phyloP scores from a whole-genome alignment of 306 rosid genomes.

The Cicer arietinum region DNA sequence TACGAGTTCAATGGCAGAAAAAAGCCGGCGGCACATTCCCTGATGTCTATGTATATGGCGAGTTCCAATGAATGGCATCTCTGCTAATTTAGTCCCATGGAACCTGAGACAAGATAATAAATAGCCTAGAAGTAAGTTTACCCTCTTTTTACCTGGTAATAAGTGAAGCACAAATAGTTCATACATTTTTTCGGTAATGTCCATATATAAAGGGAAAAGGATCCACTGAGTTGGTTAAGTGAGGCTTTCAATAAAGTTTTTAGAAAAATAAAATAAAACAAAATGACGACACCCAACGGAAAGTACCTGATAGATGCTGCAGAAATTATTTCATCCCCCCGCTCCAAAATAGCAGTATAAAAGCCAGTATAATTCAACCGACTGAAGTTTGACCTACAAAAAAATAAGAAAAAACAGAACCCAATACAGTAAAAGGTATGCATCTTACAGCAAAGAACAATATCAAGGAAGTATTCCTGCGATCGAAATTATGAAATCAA shows the following conservation, averaged over 20 bases:
- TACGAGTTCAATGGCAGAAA: slow-evolving; percentile 87
- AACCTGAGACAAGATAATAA: slow-evolving; percentile 59
- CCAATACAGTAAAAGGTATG: slow-evolving; percentile 32
- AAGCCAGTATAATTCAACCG: slow-evolving; percentile 87
- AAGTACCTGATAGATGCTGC: slow-evolving; percentile 87
- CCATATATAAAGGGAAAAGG: slow-evolving; percentile 10
- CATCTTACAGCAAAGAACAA: slow-evolving; percentile 31
- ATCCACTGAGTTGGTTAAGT: background rate
- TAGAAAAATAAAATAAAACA: background rate
- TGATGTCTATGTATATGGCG: slow-evolving; percentile 95
- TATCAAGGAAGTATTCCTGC: slow-evolving; percentile 17
- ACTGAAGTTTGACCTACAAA: slow-evolving; percentile 87
- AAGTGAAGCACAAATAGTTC: slow-evolving; percentile 9
- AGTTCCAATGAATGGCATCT: slow-evolving; percentile 99
- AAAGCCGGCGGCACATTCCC: slow-evolving; percentile 99
- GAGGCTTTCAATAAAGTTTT: slow-evolving; percentile 17
- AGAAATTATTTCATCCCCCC: slow-evolving; percentile 92
- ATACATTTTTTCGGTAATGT: background rate
- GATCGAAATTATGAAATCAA: slow-evolving; percentile 30
- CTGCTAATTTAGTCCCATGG: slow-evolving; percentile 91
- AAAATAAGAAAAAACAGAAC: background rate
- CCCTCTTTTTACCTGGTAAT: slow-evolving; percentile 11
- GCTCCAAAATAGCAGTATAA: slow-evolving; percentile 91
- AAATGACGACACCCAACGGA: slow-evolving; percentile 7
- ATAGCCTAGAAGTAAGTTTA: slow-evolving; percentile 12